A percentile compares a stretch with the other conserved stretches of the same genome.
Evolutionary conservation across 2,329 filamentous ascomycete genomes (phyloP).

Genomic region (Fusarium lateritium): DNA sequence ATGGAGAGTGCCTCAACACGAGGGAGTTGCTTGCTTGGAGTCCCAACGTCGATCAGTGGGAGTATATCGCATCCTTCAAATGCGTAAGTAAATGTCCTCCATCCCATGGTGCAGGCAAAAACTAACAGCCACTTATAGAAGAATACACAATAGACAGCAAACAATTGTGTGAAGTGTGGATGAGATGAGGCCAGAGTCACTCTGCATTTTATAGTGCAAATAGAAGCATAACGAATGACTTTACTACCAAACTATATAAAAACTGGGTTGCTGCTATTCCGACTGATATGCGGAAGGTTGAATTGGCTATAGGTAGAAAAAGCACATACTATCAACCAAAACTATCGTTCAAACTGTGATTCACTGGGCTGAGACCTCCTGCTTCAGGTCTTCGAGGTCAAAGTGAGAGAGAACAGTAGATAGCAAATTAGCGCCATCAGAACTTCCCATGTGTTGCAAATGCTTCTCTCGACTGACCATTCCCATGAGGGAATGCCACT

Average conservation of each 20-base stretch:
- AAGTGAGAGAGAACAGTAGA: not conserved
- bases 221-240: no score
- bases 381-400: not conserved
- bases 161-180: no score
- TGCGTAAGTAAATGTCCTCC: not conserved
- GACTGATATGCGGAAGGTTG: no score
- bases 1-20: no score
- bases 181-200: no score
- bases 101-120: no score
- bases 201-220: no score
- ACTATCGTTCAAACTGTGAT: no score
- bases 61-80: not conserved
- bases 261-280: no score
- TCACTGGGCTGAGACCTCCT: not conserved
- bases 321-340: no score
- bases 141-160: not conserved
- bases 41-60: not conserved
- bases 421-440: not conserved
- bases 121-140: not conserved
- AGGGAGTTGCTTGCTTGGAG: not conserved
- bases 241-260: no score
- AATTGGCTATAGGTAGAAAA: not conserved
- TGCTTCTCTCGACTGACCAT: not conserved
- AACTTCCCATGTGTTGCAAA: not conserved
- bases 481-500: conserved; percentile 7